These are phyloP conservation scores for Pistacia integerrima DNA, from an alignment of 345 rosid species.

Conservation along the genomic window DNA sequence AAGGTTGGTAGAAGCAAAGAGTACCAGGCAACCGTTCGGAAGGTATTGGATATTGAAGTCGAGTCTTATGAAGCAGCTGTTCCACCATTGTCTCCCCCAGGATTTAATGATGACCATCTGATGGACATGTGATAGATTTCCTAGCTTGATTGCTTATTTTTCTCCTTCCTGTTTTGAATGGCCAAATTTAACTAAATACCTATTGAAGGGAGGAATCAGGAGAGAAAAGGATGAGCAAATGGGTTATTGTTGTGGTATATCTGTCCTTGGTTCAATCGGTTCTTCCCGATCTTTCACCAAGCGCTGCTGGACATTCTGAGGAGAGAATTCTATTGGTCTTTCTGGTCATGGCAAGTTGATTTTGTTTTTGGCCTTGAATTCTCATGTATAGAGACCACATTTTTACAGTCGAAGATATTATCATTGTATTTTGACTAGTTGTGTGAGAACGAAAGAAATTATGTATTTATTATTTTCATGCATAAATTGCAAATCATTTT, in stretches of 20 bases:
- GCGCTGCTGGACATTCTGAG: slow-evolving; percentile 29
- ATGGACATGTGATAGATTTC: slow-evolving; percentile 24
- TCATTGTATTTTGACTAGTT: not conserved
- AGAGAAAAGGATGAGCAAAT: slow-evolving; percentile 27
- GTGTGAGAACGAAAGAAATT: not conserved
- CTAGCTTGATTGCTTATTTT: slow-evolving; percentile 29
- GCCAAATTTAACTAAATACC: slow-evolving; percentile 17
- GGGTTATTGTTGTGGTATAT: slow-evolving; percentile 13
- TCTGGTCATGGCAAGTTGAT: not conserved
- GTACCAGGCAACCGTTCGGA: slow-evolving; percentile 56
- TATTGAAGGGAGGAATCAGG: slow-evolving; percentile 39
- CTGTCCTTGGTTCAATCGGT: slow-evolving; percentile 21
- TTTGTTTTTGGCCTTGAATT: not conserved
- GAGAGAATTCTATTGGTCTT: slow-evolving; percentile 13
- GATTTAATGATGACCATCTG: slow-evolving; percentile 31
- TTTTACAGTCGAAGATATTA: not conserved
- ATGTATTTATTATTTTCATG: not conserved
- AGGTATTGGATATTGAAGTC: slow-evolving; percentile 42
- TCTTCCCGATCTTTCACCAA: slow-evolving; percentile 52
- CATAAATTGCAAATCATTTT: not conserved
- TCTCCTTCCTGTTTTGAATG: slow-evolving; percentile 22
- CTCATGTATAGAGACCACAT: slow-evolving; percentile 8
- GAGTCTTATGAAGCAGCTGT: slow-evolving; percentile 48
- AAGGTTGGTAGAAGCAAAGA: slow-evolving; percentile 48
- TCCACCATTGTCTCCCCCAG: slow-evolving; percentile 85